These are phyloP conservation scores for Sugiyamaella paludigena DNA, from an alignment of 1,139 yeast species.

Conservation along the genomic window DNA sequence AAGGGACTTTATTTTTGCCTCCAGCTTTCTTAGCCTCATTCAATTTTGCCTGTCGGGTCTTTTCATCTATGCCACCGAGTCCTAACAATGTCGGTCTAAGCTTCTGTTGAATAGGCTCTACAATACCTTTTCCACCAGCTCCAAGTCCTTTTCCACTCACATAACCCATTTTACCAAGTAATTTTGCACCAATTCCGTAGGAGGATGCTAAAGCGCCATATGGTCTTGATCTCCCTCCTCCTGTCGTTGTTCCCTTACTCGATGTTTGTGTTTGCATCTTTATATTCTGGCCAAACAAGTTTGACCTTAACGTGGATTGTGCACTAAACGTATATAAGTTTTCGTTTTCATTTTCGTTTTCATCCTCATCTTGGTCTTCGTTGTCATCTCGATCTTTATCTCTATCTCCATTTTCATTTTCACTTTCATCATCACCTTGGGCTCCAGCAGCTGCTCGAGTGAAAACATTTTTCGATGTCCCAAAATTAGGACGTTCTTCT, in stretches of 20 bases:
- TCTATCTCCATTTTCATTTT: background rate
- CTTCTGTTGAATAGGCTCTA: slow-evolving; percentile 71
- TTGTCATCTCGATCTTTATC: background rate
- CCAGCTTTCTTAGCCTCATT: slow-evolving; percentile 19
- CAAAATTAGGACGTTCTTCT: slow-evolving; percentile 1
- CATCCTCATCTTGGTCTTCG: slow-evolving; percentile 1
- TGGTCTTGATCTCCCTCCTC: background rate
- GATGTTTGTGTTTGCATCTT: too few species aligned
- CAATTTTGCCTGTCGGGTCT: slow-evolving; percentile 28
- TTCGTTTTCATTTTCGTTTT: background rate
- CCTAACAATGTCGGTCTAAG: slow-evolving; percentile 65
- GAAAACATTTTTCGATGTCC: slow-evolving; percentile 7
- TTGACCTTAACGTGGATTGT: background rate
- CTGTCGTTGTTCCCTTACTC: too few species aligned
- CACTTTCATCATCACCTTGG: background rate
- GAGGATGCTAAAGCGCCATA: background rate
- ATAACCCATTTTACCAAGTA: slow-evolving; percentile 86
- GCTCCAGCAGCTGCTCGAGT: slow-evolving; percentile 3
- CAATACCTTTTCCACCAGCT: slow-evolving; percentile 63
- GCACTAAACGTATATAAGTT: background rate
- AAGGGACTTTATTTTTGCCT: slow-evolving; percentile 19
- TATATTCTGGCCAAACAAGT: background rate
- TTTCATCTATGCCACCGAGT: slow-evolving; percentile 58
- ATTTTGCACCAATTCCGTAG: slow-evolving; percentile 84
- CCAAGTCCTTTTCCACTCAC: slow-evolving; percentile 83